Conservation (phyloP, 306 rosid genomes). For the Citrullus mucosospermus region DNA sequence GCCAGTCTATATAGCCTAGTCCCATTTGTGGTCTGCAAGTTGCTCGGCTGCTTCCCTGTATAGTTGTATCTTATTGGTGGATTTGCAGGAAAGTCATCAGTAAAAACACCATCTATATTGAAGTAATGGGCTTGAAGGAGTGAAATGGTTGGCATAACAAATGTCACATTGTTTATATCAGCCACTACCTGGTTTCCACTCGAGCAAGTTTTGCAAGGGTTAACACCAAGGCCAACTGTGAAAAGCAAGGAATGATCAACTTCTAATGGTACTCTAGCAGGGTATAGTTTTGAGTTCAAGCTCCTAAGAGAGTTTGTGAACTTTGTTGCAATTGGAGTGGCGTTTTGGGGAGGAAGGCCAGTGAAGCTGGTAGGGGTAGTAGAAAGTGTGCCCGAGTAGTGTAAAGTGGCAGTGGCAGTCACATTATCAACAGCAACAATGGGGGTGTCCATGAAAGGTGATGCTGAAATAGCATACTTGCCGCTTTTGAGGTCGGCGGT, state of each 20-base stretch:
- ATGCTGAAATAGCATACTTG: slow-evolving; percentile 44
- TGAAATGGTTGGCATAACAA: slow-evolving; percentile 59
- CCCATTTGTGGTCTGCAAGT: slow-evolving; percentile 43
- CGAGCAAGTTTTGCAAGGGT: slow-evolving; percentile 45
- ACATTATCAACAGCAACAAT: slow-evolving; percentile 34
- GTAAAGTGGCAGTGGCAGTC: slow-evolving; percentile 57
- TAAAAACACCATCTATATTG: slow-evolving; percentile 60
- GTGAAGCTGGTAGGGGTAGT: slow-evolving; percentile 39
- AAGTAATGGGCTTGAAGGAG: slow-evolving; percentile 82
- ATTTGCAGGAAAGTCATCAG: slow-evolving; percentile 61
- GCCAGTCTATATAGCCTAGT: slow-evolving; percentile 60
- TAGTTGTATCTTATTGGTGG: slow-evolving; percentile 42
- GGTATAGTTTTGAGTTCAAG: slow-evolving; percentile 40
- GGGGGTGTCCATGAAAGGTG: slow-evolving; percentile 73
- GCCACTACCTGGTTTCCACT: slow-evolving; percentile 57
- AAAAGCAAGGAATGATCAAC: slow-evolving; percentile 60
- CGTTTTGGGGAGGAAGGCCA: slow-evolving; percentile 42
- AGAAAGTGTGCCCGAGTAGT: slow-evolving; percentile 27
- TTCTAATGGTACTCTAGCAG: slow-evolving; percentile 56
- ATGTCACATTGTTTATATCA: slow-evolving; percentile 56
- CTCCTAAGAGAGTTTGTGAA: slow-evolving; percentile 51
- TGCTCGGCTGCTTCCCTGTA: slow-evolving; percentile 44
- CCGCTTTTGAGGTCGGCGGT: slow-evolving; percentile 28
- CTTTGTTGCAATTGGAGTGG: slow-evolving; percentile 33
- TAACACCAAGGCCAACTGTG: slow-evolving; percentile 62